A percentile compares a stretch with the other conserved stretches of the same genome.
Conservation (phyloP, 1,284 basidiomycete species). For the Hypsizygus ulmarius region DNA sequence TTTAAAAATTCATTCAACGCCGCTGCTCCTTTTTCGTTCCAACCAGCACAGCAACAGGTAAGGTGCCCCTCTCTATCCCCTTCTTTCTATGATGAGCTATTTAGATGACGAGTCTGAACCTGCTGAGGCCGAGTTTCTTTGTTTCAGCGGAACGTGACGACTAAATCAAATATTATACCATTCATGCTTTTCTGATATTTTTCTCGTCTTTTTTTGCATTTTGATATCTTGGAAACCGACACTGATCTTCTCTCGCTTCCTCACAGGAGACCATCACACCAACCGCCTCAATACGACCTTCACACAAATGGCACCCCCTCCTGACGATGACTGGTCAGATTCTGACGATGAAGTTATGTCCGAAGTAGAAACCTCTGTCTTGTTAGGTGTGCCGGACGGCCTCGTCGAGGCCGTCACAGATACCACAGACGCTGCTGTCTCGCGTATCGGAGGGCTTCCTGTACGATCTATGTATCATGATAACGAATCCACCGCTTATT, state of each 20-base stretch:
- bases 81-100: slow-evolving; percentile 55
- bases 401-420: slow-evolving; percentile 53
- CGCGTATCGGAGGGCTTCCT: slow-evolving; percentile 82
- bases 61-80: slow-evolving; percentile 17
- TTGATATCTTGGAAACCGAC: slow-evolving; percentile 18
- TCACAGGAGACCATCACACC: slow-evolving; percentile 7
- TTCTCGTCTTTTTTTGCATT: slow-evolving; percentile 23
- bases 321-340: slow-evolving; percentile 71
- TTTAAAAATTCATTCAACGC: slow-evolving; percentile 22
- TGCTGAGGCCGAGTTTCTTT: slow-evolving; percentile 59
- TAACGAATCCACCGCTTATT: slow-evolving; percentile 30
- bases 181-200: slow-evolving; percentile 85
- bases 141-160: slow-evolving; percentile 59
- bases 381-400: slow-evolving; percentile 78
- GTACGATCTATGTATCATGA: slow-evolving; percentile 59
- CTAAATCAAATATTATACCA: slow-evolving; percentile 62
- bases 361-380: slow-evolving; percentile 66
- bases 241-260: slow-evolving; percentile 21
- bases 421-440: slow-evolving; percentile 70
- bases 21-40: slow-evolving; percentile 12
- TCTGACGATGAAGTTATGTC: slow-evolving; percentile 60
- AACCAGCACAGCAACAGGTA: slow-evolving; percentile 25
- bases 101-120: slow-evolving; percentile 90
- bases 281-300: slow-evolving; percentile 19
- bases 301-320: slow-evolving; percentile 29